Percentiles rank a stretch among this genome's conserved stretches.
Evolutionary conservation across 1,284 basidiomycete genomes (phyloP).

Genomic region (Ustilago bromivora): DNA sequence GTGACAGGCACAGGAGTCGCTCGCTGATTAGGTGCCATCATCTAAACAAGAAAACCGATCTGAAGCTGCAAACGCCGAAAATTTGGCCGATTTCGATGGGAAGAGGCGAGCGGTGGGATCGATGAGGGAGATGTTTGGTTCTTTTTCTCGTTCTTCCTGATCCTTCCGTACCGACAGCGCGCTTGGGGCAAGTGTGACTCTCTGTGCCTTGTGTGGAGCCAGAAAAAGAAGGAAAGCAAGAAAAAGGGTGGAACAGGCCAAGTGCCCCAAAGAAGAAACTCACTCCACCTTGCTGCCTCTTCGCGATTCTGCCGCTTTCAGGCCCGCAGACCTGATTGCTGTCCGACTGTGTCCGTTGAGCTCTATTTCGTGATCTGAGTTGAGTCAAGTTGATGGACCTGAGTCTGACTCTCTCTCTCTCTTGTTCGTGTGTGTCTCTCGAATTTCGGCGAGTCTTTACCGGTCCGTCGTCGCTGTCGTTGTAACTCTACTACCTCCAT

Average conservation of each 20-base stretch:
- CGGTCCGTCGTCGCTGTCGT: slow-evolving; percentile 10
- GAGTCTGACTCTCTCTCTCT: slow-evolving; percentile 7
- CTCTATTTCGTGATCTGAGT: slow-evolving; percentile 20
- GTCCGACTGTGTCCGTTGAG: slow-evolving; percentile 19
- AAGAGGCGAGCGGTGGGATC: background rate
- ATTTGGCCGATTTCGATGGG: slow-evolving; percentile 8
- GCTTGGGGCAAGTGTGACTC: slow-evolving; percentile 3
- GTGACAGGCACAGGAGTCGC: background rate
- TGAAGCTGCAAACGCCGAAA: background rate
- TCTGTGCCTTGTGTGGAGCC: background rate
- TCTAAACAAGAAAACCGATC: background rate
- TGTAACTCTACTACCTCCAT: slow-evolving; percentile 22
- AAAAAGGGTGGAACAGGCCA: background rate
- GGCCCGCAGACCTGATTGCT: background rate
- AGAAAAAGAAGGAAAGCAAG: background rate
- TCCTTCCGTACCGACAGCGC: slow-evolving; percentile 8
- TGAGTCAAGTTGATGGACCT: background rate
- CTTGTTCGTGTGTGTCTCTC: slow-evolving; percentile 1
- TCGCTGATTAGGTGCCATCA: background rate
- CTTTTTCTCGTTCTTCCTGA: slow-evolving; percentile 9
- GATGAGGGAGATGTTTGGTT: background rate
- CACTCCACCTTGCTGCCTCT: background rate
- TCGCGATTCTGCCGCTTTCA: slow-evolving; percentile 7
- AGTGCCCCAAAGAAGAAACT: background rate
- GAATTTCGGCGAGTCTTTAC: slow-evolving; percentile 14